phyloP scores from a whole-genome alignment of 164 flowering plant genomes.

The Macadamia tetraphylla region DNA sequence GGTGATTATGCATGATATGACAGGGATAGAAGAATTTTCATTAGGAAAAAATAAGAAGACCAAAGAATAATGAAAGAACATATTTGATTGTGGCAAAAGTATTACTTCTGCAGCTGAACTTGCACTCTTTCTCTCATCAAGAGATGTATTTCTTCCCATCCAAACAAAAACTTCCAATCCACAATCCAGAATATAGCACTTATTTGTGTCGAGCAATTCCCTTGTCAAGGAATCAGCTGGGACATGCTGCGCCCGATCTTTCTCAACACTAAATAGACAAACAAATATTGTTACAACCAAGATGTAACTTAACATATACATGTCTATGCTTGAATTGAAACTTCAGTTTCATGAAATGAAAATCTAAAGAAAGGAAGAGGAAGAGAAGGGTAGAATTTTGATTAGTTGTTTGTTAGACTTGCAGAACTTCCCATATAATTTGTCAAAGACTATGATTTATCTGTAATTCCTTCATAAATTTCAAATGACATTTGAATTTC shows the following conservation, averaged over 20 bases:
- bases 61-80: slow-evolving; percentile 1
- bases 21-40: slow-evolving; percentile 1
- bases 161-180: slow-evolving; percentile 85
- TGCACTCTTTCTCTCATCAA: slow-evolving; percentile 83
- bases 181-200: slow-evolving; percentile 87
- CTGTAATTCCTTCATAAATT: too few relatives aligned
- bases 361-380: neutral
- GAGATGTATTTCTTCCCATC: slow-evolving; percentile 95
- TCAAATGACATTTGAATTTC: too few relatives aligned
- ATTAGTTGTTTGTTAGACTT: too few relatives aligned
- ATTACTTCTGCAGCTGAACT: slow-evolving; percentile 85
- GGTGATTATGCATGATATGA: slow-evolving; percentile 10
- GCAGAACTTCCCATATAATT: too few relatives aligned
- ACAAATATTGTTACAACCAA: slow-evolving; percentile 15
- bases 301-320: neutral
- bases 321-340: neutral
- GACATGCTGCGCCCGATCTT: slow-evolving; percentile 60
- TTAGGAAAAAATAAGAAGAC: too few relatives aligned
- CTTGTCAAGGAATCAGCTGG: slow-evolving; percentile 61
- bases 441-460: too few relatives aligned
- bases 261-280: slow-evolving; percentile 51
- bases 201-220: slow-evolving; percentile 74
- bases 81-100: slow-evolving; percentile 3
- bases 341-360: neutral
- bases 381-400: neutral